phyloP scores from a whole-genome alignment of 2,329 filamentous ascomycete genomes.

The Fusarium incarnatum region DNA sequence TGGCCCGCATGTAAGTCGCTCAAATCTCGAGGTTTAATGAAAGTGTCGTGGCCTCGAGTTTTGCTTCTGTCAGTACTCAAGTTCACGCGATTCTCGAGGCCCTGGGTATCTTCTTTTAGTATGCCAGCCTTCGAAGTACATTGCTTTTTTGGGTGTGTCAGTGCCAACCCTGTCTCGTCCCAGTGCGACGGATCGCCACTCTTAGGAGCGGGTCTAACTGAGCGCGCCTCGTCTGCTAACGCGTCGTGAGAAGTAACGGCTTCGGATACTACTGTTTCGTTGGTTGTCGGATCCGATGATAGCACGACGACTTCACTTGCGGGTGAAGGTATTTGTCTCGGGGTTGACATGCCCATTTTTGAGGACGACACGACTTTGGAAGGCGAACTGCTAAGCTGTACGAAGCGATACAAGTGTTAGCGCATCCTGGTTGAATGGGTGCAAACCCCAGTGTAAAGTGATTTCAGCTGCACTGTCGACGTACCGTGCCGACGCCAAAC shows the following conservation, averaged over 20 bases:
- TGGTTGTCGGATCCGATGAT: conserved; percentile 16
- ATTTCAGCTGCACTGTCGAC: conserved; percentile 45
- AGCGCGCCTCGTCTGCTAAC: conserved; percentile 30
- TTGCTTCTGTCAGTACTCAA: conserved; percentile 10
- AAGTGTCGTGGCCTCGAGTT: conserved; percentile 4
- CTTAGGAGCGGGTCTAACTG: conserved; percentile 34
- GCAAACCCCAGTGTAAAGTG: conserved; percentile 30
- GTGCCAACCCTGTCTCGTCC: conserved; percentile 45
- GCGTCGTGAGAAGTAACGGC: conserved; percentile 26
- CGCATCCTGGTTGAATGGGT: conserved; percentile 6
- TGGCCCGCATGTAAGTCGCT: conserved; percentile 31
- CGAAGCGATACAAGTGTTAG: conserved; percentile 27
- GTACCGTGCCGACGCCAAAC: conserved; percentile 55
- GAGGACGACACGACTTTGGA: conserved; percentile 19
- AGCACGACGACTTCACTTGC: conserved; percentile 13
- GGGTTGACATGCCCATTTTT: not conserved
- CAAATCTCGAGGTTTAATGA: conserved; percentile 6
- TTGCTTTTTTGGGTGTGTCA: conserved; percentile 47
- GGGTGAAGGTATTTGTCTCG: conserved; percentile 17
- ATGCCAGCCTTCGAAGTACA: conserved; percentile 27
- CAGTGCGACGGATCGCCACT: conserved; percentile 42
- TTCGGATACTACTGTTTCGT: conserved; percentile 9
- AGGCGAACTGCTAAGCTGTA: conserved; percentile 37
- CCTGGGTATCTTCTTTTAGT: conserved; percentile 19
- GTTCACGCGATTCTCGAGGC: conserved; percentile 31